Evolutionary conservation across 208 protist genomes (phyloP), one percentile per base, ranked within the genome.

Genomic region (Trypanosoma vivax): DNA sequence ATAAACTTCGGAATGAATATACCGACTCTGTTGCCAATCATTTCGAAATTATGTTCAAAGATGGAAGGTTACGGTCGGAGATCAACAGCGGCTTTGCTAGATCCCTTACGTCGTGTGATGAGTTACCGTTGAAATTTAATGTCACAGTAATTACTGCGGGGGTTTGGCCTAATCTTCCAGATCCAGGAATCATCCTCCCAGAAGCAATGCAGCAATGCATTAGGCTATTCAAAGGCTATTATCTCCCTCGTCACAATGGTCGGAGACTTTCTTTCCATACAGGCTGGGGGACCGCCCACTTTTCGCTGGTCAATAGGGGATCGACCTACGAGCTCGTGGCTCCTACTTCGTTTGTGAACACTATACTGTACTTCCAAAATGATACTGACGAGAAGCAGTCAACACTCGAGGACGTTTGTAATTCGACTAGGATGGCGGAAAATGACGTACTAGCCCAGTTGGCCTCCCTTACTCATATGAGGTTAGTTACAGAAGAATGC

Each of bases 1-100:
- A 75, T 10, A 45, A 67, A 13, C 50, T 89, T 52, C 70, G 66
- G 28, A 57, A 64, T 38, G 66, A 83, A 53, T 73, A 64, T 49
- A 73, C 71, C 18, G 52, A 74, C 2, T 65, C 67, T 18, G 40
- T 70, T 24, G 75, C 79, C 19, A 83, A 76, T 51, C 67, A 78
- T 18, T 52, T 90, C 33, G 73, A 88, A 31, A 71, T 70, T 41
- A 88, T 93, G 81, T 59, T 91, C 0, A 70, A 68, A 39, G 83
- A 91, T 47, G 57, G 67, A 29, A 62, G 66, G 14, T 68, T 54
- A 47, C 18, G 54, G 24, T 34, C 3, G 7, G 37, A 49, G 14
- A 51, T 69, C 14, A 62, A 69, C 21, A 51, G 46, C 27, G 53
- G 33, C 11, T 62, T 69, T 61, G 3, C 37, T 43, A 24, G 37